Base-by-base conservation (phyloP, 2,329 filamentous ascomycete genomes). In the Monosporascus sp. region DNA sequence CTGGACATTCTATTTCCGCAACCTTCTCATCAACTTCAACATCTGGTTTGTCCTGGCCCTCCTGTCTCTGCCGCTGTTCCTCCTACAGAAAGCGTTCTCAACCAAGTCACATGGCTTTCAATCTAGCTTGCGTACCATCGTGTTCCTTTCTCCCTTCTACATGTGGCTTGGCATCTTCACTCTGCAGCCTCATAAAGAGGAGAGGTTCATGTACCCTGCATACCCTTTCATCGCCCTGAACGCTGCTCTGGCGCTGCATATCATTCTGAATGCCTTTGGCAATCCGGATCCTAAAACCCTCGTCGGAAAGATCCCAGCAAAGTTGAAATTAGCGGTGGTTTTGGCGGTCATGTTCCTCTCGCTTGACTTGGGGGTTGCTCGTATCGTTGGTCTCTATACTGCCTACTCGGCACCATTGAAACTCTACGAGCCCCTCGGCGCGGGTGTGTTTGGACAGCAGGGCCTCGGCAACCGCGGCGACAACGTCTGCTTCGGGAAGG, bases 201-300 rank as follows among this genome's bases (percentile, higher is more conserved):
- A 99, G 72, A 81, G 94, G 6, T 99, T 99, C 75, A 97, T 99
- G 92, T 99, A 96, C 65, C 94, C 94, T 0, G 89, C 84, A 2
- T 99, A 99, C 64, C 94, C 94, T 1, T 90, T 93, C 58, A 77
- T 99, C 38, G 88, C 89, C 0, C 77, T 99, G 37, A 97, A 96
- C 64, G 92, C 92, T 3, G 89, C 93, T 8, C 81, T 97, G 50
- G 82, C 89, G 4, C 75, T 95, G 37, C 91, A 97, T 68, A 87
- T 95, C 53, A 65, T 95, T 2, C 78, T 97, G 17, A 78, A 84
- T 14, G 85, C 87, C 38, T 72, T 96, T 47, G 90, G 92, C 18
- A 85, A 84, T 22, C 80, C 81, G 1, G 80, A 89, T 55, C 83
- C 87, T 0, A 83, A 80, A 60, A 81, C 82, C 1, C 64, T 93